Conservation (phyloP, 768 basidiomycete species). For the Harrya chromipes region DNA sequence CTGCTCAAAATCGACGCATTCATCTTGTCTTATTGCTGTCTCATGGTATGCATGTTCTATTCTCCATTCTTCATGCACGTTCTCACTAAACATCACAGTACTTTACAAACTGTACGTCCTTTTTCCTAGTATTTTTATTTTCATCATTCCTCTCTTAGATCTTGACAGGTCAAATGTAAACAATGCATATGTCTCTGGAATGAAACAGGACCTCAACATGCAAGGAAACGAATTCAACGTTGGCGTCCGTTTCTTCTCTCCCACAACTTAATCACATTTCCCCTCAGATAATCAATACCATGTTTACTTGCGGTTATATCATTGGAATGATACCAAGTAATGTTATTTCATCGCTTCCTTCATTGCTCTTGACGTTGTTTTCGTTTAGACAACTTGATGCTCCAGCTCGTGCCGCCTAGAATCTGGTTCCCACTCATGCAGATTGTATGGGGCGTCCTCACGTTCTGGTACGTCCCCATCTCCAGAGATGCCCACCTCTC, state of each 20-base stretch:
- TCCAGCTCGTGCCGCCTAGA: slow-evolving; percentile 59
- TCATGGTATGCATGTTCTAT: slow-evolving; percentile 45
- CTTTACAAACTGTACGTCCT: slow-evolving; percentile 57
- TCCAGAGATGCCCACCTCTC: not conserved
- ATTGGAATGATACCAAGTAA: slow-evolving; percentile 70
- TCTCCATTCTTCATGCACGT: slow-evolving; percentile 6
- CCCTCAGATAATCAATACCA: slow-evolving; percentile 58
- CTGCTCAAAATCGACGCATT: slow-evolving; percentile 64
- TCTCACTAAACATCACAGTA: slow-evolving; percentile 39
- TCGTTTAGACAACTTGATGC: slow-evolving; percentile 56
- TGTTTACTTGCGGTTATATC: slow-evolving; percentile 74
- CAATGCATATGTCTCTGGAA: slow-evolving; percentile 78
- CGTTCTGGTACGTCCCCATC: slow-evolving; percentile 47
- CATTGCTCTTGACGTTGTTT: not conserved
- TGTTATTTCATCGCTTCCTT: not conserved
- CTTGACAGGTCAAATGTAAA: slow-evolving; percentile 65
- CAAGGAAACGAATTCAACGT: slow-evolving; percentile 62
- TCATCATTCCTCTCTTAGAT: slow-evolving; percentile 35
- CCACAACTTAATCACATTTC: not conserved
- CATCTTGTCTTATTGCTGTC: slow-evolving; percentile 67
- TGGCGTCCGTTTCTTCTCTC: slow-evolving; percentile 5
- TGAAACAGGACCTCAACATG: slow-evolving; percentile 71
- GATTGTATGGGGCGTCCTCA: slow-evolving; percentile 62
- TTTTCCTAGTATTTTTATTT: not conserved
- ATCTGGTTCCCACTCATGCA: slow-evolving; percentile 68